Base-by-base conservation (phyloP, 192 early-diverging fungal species). In the Nowakowskiella sp. region DNA sequence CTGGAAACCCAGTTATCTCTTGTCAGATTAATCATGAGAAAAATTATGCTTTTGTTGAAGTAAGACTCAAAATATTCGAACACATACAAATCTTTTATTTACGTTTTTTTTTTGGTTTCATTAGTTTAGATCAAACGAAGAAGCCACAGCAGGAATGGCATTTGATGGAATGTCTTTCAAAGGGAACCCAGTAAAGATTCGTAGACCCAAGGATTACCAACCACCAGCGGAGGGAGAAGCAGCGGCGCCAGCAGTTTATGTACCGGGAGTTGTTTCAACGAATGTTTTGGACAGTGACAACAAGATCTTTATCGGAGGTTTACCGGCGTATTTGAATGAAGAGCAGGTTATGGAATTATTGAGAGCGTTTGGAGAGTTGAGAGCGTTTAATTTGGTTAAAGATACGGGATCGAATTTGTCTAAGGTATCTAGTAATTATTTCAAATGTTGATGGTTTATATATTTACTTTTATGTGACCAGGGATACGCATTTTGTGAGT, bases 401-500 rank as follows among this genome's bases (percentile, higher is more conserved):
- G 94, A 94, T 46, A 74, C 57, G 27, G 68, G 68, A 23, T 85
- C 81, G 4, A 78, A 81, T 2, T 48, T 76, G 46, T 94, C 91
- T 44, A 89, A 85, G 75, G 84, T 85, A 71, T 43, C 13, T 30
- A 9, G 33, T 33, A 10, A 10, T 47, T 33, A 25, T 51, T 31
- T 49, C 0, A 31, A n/a, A 16, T 42, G 13, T 22, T 10, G 0
- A 9, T 29, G 29, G 49, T 21, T 39, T 53, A 23, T 30, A n/a
- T 57, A 36, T 45, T 29, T 49, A 2, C n/a, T 10, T 53, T 21
- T 55, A 45, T 26, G 28, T 33, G 10, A 1, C 16, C 57, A 89
- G 70, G 95, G 95, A 1, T 96, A 88, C 74, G 95, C 92, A 1
- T 96, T 99, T 56, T 94, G 92, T 64, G 95, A 99, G 70, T 99